phyloP scores from a whole-genome alignment of 345 rosid genomes.

The Stellera chamaejasme region DNA sequence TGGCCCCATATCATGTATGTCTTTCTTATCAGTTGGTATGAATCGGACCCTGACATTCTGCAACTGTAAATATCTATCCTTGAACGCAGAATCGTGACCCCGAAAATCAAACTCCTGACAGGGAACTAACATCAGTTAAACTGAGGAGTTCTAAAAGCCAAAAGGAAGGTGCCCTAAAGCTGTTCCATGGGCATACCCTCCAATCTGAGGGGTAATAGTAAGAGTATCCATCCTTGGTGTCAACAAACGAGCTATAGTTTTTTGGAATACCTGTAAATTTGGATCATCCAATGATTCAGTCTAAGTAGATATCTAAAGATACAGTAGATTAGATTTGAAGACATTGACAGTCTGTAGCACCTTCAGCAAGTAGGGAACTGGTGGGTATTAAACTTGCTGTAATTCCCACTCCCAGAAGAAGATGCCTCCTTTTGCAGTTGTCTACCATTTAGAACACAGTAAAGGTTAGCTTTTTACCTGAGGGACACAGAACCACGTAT shows the following conservation, averaged over 20 bases:
- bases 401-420: slow-evolving; percentile 58
- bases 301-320: not conserved
- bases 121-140: not conserved
- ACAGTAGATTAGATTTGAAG: not conserved
- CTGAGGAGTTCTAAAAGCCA: not conserved
- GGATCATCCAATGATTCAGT: not conserved
- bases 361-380: slow-evolving; percentile 58
- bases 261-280: slow-evolving; percentile 49
- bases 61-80: slow-evolving; percentile 61
- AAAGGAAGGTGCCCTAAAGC: not conserved
- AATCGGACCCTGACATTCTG: slow-evolving; percentile 84
- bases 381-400: slow-evolving; percentile 43
- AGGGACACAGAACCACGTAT: not conserved
- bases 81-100: slow-evolving; percentile 90
- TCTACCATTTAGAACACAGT: slow-evolving; percentile 18
- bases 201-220: slow-evolving; percentile 86
- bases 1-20: slow-evolving; percentile 77
- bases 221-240: slow-evolving; percentile 65
- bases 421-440: slow-evolving; percentile 48
- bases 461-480: not conserved
- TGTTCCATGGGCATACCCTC: slow-evolving; percentile 45
- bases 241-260: slow-evolving; percentile 53
- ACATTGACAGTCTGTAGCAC: slow-evolving; percentile 19
- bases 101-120: slow-evolving; percentile 70
- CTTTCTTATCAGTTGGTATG: slow-evolving; percentile 66